Evolutionary conservation across 768 basidiomycete genomes (phyloP).

Genomic region (Russula vinacea): DNA sequence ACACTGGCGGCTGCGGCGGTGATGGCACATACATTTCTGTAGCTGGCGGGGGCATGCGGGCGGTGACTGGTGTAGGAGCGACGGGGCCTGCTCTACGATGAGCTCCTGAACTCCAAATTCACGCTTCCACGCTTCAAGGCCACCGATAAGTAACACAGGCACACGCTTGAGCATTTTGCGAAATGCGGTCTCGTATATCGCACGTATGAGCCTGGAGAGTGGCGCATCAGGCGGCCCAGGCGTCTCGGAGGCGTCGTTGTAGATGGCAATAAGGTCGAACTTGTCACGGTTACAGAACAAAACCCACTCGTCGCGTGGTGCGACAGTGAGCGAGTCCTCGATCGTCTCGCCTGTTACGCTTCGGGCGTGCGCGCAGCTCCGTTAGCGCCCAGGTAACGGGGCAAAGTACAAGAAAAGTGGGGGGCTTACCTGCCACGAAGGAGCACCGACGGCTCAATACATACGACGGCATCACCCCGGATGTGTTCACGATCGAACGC

Average conservation of each 20-base stretch:
- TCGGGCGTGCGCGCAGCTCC: background rate
- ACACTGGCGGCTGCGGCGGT: slow-evolving; percentile 9
- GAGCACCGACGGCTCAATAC: slow-evolving; percentile 80
- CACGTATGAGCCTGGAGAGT: slow-evolving; percentile 56
- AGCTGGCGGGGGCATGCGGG: background rate
- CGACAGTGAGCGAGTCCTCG: slow-evolving; percentile 70
- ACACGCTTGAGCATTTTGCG: slow-evolving; percentile 65
- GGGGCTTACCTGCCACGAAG: slow-evolving; percentile 59
- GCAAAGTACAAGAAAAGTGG: background rate
- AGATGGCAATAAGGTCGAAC: slow-evolving; percentile 84
- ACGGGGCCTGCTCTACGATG: slow-evolving; percentile 29
- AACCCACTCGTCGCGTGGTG: slow-evolving; percentile 63
- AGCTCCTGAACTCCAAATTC: slow-evolving; percentile 49
- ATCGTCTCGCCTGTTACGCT: slow-evolving; percentile 67
- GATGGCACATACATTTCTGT: slow-evolving; percentile 6
- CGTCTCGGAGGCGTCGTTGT: slow-evolving; percentile 63
- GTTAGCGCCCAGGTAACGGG: background rate
- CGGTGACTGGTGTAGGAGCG: background rate
- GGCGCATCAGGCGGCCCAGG: slow-evolving; percentile 50
- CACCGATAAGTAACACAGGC: slow-evolving; percentile 83
- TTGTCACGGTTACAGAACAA: slow-evolving; percentile 84
- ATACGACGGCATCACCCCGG: slow-evolving; percentile 63
- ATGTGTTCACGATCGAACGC: slow-evolving; percentile 78
- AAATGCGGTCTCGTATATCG: slow-evolving; percentile 74
- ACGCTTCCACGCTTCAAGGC: slow-evolving; percentile 75